Conservation (phyloP, 331 rosid species). For the Telfairia occidentalis region DNA sequence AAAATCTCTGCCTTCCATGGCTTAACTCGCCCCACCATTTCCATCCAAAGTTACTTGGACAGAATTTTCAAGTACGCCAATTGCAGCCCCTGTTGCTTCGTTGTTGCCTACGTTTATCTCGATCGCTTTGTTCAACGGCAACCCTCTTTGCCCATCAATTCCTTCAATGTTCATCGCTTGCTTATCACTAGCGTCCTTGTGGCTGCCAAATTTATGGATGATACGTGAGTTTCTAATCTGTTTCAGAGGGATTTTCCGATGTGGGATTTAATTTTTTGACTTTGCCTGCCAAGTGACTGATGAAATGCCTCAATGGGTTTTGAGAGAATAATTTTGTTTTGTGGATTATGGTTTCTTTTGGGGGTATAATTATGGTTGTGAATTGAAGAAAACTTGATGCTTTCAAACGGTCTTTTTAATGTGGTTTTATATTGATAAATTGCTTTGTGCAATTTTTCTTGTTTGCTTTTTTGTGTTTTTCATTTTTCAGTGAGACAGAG, state of each 20-base stretch:
- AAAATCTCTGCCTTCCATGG: constrained; percentile 34
- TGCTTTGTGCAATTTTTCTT: not conserved
- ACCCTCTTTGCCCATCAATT: constrained; percentile 26
- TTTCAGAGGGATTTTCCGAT: not conserved
- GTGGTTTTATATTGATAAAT: not conserved
- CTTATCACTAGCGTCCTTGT: constrained; percentile 37
- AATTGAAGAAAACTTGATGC: not conserved
- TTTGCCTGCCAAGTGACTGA: not conserved
- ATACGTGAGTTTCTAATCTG: constrained; percentile 22
- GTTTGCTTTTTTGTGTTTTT: too few species aligned
- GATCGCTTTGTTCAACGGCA: constrained; percentile 36
- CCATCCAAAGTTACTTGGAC: constrained; percentile 29
- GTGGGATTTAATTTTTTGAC: not conserved
- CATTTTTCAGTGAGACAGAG: too few species aligned
- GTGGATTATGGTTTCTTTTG: not conserved
- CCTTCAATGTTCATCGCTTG: constrained; percentile 40
- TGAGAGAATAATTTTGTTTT: not conserved
- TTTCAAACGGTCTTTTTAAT: not conserved
- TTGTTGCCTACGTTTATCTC: constrained; percentile 36
- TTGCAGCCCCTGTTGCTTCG: constrained; percentile 42
- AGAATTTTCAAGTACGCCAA: constrained; percentile 41
- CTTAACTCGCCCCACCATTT: constrained; percentile 34
- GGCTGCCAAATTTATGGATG: constrained; percentile 47
- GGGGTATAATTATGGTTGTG: not conserved
- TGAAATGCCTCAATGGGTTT: constrained; percentile 7